Conservation (phyloP, 148 eudicot species). For the Vaccinium macrocarpon region DNA sequence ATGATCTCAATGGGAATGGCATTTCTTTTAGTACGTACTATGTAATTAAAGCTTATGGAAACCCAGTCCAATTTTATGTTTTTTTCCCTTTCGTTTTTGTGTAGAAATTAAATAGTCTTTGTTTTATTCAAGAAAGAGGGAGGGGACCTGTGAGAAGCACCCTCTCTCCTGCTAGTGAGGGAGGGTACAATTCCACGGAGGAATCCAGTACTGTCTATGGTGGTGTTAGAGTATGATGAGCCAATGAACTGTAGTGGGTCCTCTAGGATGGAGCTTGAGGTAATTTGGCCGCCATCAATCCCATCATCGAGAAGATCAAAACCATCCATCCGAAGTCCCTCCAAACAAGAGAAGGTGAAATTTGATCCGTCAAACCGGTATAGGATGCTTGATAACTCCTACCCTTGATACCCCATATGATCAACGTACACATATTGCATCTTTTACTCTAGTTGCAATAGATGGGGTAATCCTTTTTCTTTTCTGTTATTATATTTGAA, state of each 20-base stretch:
- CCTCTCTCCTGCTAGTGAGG: conserved; percentile 63
- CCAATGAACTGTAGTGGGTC: conserved; percentile 33
- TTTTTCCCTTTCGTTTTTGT: not conserved
- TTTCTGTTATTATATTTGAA: no score
- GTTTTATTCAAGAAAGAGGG: conserved; percentile 47
- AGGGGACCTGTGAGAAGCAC: conserved; percentile 83
- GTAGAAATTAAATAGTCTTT: not conserved
- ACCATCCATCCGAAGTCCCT: conserved; percentile 50
- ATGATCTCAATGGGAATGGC: no score
- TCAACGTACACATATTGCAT: conserved; percentile 44
- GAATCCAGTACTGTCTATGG: conserved; percentile 34
- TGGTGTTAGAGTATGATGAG: conserved; percentile 36
- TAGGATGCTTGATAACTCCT: conserved; percentile 52
- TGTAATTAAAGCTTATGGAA: not conserved
- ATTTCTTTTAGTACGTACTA: not conserved
- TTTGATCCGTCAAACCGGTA: conserved; percentile 38
- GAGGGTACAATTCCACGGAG: conserved; percentile 52
- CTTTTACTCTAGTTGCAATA: not conserved
- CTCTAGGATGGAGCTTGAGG: conserved; percentile 36
- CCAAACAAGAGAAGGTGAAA: conserved; percentile 48
- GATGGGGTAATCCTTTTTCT: not conserved
- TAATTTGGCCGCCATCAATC: conserved; percentile 25
- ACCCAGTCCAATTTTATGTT: not conserved
- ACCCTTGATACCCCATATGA: conserved; percentile 60
- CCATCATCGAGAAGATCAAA: conserved; percentile 34